Evolutionary conservation across 2,329 filamentous ascomycete genomes (phyloP), one percentile per base, ranked within the genome.

Genomic region (Pseudogymnoascus sp.): DNA sequence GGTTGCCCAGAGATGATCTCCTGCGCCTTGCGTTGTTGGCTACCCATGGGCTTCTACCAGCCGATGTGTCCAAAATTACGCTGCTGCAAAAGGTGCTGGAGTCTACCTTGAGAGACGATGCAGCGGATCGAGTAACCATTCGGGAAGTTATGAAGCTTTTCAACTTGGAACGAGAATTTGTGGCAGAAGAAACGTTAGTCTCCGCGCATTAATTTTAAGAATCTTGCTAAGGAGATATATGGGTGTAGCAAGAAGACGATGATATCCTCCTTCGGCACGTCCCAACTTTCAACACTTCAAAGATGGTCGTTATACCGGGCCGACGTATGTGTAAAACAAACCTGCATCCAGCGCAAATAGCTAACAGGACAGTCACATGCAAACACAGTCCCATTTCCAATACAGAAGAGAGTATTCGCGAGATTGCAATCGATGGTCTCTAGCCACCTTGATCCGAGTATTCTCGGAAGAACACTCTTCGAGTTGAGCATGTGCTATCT

Each of bases 401-500:
- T 55, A 5, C 45, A 55, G 8, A 55, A 19, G 31, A 4, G 45
- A 19, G 45, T 55, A 26, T 55, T 31, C 11, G 45, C 45, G 8
- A 33, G 45, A 55, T n/a, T 55, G 21, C 45, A 55, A 12, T 55
- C n/a, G 23, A 55, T 55, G 7, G n/a, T 31, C n/a, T 31, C 26
- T 14, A 55, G n/a, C 45, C 26, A 55, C 6, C 16, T 26, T 11
- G 45, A 55, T 12, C 26, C 45, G 1, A 6, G 26, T 7, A 55
- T 33, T 55, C 45, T 55, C 12, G 45, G 45, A 3, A 55, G 26
- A 55, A 31, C 45, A 19, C n/a, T 55, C n/a, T 55, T 55, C 4
- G 45, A 55, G 26, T 19, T 55, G 45, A 55, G 45, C 45, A 55
- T 55, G 45, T 55, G 45, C 45, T 55, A 55, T 11, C n/a, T 55